phyloP scores from a whole-genome alignment of 768 basidiomycete species.

The Mycena haematopus region DNA sequence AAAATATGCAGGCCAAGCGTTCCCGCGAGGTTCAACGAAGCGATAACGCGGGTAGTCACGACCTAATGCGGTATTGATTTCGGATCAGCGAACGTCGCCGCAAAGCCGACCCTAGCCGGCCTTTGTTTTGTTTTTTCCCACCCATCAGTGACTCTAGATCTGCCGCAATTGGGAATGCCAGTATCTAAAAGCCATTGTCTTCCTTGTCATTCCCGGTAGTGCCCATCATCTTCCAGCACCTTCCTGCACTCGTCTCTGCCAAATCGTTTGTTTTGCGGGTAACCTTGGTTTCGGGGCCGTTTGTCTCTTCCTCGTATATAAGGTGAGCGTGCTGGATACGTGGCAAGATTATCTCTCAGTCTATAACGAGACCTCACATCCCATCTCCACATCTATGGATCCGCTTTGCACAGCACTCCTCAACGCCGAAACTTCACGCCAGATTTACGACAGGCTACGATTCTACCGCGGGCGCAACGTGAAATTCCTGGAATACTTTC shows the following conservation, averaged over 20 bases:
- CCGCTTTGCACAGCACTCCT: constrained; percentile 14
- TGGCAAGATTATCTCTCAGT: neutral
- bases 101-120: neutral
- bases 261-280: neutral
- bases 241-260: neutral
- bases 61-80: constrained; percentile 14
- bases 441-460: constrained; percentile 7
- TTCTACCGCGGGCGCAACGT: constrained; percentile 20
- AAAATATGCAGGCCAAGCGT: too few species aligned
- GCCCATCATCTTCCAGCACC: neutral
- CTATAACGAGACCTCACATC: too few species aligned
- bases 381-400: constrained; percentile 10
- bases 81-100: neutral
- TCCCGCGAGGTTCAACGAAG: neutral
- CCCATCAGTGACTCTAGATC: constrained; percentile 7
- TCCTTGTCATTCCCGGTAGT: neutral
- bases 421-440: constrained; percentile 13
- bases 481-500: constrained; percentile 24
- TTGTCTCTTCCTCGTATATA: neutral
- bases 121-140: neutral
- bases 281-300: neutral
- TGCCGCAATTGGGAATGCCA: neutral
- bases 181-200: constrained; percentile 5
- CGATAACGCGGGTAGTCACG: neutral
- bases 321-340: constrained; percentile 1